Evolutionary conservation across 805 yeast genomes (phyloP), one percentile per base, ranked within the genome.

Genomic region (Candida nemodendra): DNA sequence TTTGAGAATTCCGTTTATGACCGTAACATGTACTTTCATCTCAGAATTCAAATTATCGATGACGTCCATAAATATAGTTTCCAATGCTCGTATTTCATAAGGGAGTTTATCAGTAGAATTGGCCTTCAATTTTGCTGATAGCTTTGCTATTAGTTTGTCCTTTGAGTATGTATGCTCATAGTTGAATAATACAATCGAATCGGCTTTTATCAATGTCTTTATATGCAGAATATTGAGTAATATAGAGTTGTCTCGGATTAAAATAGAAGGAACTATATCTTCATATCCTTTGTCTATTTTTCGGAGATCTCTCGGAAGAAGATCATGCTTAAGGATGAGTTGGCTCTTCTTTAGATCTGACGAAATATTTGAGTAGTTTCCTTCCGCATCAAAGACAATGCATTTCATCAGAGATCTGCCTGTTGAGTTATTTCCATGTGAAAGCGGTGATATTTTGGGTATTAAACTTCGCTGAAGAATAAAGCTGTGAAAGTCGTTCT

Each of bases 81-180:
- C 99, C 27, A 93, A 57, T 0, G 97, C 99, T 32, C 95, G 68
- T 54, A 90, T 81, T 56, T 93, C 99, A 60, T 89, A 93, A 0
- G 96, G 91, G 14, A 88, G 65, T 2, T 61, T 50, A 12, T 58
- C 60, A 12, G 61, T 62, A 3, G 60, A 56, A 6, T 51, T 56
- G 5, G 62, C 54, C 19, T 60, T 44, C 28, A 77, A 57, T 23
- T 70, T 65, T 13, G 54, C 57, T 3, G 66, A 54, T 48, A 77
- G 47, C 30, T 68, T 74, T 23, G 64, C 59, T 9, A 76, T 54
- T 33, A 77, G 70, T n/a, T 61, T 51, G 9, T 67, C 64, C 35
- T 67, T 69, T 1, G 77, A 65, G 44, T 66, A 74, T 9, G 73
- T 64, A 21, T 71, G 58, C n/a, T 73, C 65, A 30, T 69, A 58